These are phyloP conservation scores for Ustilago hordei DNA, from an alignment of 1,284 basidiomycete species.

Conservation along the genomic window DNA sequence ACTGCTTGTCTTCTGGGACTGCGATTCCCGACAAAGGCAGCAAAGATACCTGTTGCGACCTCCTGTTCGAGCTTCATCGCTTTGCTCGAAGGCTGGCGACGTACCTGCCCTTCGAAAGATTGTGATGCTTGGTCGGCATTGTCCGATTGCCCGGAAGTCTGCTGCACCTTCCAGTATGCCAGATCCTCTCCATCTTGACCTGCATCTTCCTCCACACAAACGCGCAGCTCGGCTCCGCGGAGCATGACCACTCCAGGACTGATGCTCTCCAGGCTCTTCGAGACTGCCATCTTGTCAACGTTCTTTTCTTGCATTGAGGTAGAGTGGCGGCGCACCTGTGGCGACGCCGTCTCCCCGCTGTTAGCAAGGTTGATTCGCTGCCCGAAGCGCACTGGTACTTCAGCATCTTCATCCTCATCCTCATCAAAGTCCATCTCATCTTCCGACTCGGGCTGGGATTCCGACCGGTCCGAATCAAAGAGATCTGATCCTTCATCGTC, in stretches of 20 bases:
- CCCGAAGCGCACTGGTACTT: slow-evolving; percentile 42
- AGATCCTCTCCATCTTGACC: neutral
- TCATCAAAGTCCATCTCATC: slow-evolving; percentile 21
- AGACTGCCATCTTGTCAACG: slow-evolving; percentile 10
- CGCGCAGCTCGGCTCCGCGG: slow-evolving; percentile 20
- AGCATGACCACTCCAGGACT: slow-evolving; percentile 24
- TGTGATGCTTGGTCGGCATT: neutral
- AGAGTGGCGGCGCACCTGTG: neutral
- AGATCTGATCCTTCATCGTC: slow-evolving; percentile 45
- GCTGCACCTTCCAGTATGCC: slow-evolving; percentile 42
- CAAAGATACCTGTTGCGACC: slow-evolving; percentile 42
- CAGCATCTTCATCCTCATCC: slow-evolving; percentile 16
- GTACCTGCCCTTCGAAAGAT: slow-evolving; percentile 9
- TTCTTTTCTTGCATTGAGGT: neutral
- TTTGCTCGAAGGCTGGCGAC: slow-evolving; percentile 27
- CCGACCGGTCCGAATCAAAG: slow-evolving; percentile 34
- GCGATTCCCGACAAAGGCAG: slow-evolving; percentile 47
- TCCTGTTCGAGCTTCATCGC: slow-evolving; percentile 46
- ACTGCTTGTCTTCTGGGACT: slow-evolving; percentile 33
- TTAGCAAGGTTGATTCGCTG: slow-evolving; percentile 29
- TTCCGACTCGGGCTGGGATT: slow-evolving; percentile 24
- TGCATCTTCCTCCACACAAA: slow-evolving; percentile 25
- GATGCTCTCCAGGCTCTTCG: slow-evolving; percentile 22
- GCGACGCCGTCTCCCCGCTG: neutral
- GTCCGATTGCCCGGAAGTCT: neutral